Conservation (phyloP, 2,329 filamentous ascomycete species). For the Ilyonectria mors-panacis region DNA sequence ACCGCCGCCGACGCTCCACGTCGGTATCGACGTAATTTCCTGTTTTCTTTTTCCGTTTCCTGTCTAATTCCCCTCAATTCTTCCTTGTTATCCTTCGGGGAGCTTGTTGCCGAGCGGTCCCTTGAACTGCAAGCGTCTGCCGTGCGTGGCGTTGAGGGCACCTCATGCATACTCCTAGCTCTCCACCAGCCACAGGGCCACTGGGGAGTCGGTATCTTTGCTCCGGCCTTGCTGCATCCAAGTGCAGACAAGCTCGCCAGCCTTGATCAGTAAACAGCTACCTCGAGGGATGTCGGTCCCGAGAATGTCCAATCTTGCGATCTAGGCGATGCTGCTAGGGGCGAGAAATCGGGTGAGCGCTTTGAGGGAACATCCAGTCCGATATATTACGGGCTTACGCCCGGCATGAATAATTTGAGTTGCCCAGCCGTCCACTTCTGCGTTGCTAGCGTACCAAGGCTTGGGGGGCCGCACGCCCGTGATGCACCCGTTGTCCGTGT, state of each 20-base stretch:
- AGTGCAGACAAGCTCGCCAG: background rate
- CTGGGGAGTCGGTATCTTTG: slow-evolving; percentile 12
- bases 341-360: slow-evolving; percentile 5
- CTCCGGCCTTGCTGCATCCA: slow-evolving; percentile 9
- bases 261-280: background rate
- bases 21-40: slow-evolving; percentile 18
- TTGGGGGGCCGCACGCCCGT: background rate
- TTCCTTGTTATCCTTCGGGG: background rate
- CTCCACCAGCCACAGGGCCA: background rate
- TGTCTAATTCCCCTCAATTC: background rate
- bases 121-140: background rate
- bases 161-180: slow-evolving; percentile 6
- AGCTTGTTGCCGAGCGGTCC: slow-evolving; percentile 1
- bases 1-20: background rate
- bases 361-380: background rate
- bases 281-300: slow-evolving; percentile 5
- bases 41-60: slow-evolving; percentile 5
- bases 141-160: slow-evolving; percentile 21
- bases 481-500: slow-evolving; percentile 5
- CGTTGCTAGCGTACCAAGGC: slow-evolving; percentile 8
- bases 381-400: slow-evolving; percentile 18
- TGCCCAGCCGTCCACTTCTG: slow-evolving; percentile 8
- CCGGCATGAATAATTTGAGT: slow-evolving; percentile 15
- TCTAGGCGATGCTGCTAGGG: slow-evolving; percentile 3
- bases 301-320: slow-evolving; percentile 11